These are phyloP conservation scores for Nothophoma quercina DNA, from an alignment of 2,329 filamentous ascomycete species.

Conservation along the genomic window DNA sequence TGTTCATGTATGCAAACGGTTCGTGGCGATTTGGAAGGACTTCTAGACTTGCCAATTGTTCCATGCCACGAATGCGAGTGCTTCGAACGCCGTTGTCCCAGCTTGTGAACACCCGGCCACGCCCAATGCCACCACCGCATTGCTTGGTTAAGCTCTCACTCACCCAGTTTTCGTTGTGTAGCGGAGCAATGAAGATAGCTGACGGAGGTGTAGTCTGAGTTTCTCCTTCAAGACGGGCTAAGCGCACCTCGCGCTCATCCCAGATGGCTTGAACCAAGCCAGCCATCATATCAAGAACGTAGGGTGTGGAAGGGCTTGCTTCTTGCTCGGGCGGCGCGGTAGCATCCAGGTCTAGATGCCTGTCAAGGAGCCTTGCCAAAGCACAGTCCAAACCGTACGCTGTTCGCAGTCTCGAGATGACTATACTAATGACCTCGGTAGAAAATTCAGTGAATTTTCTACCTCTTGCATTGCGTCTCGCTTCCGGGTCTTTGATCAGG, in stretches of 20 bases:
- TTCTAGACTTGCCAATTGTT: conserved; percentile 22
- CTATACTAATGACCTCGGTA: background rate
- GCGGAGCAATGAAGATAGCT: conserved; percentile 20
- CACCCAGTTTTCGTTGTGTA: background rate
- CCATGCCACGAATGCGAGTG: conserved; percentile 12
- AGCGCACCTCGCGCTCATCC: conserved; percentile 7
- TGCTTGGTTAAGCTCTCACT: background rate
- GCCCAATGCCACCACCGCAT: background rate
- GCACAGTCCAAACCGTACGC: background rate
- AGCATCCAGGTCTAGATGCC: conserved; percentile 5
- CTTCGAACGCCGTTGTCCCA: conserved; percentile 17
- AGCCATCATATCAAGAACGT: conserved; percentile 18
- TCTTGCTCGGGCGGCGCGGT: background rate
- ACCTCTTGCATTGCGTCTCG: background rate
- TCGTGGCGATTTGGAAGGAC: background rate
- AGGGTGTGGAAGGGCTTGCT: conserved; percentile 1
- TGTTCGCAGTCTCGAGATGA: background rate
- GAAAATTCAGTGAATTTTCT: conserved; percentile 1
- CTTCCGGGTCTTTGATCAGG: background rate
- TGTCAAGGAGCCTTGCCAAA: background rate
- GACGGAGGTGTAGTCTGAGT: conserved; percentile 1
- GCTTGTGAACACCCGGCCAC: conserved; percentile 21
- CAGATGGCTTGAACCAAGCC: conserved; percentile 16
- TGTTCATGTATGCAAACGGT: background rate
- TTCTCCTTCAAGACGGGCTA: conserved; percentile 15